A percentile compares a stretch with the other conserved stretches of the same genome.
phyloP scores from a whole-genome alignment of 768 basidiomycete genomes.

The Lactarius tabidus region DNA sequence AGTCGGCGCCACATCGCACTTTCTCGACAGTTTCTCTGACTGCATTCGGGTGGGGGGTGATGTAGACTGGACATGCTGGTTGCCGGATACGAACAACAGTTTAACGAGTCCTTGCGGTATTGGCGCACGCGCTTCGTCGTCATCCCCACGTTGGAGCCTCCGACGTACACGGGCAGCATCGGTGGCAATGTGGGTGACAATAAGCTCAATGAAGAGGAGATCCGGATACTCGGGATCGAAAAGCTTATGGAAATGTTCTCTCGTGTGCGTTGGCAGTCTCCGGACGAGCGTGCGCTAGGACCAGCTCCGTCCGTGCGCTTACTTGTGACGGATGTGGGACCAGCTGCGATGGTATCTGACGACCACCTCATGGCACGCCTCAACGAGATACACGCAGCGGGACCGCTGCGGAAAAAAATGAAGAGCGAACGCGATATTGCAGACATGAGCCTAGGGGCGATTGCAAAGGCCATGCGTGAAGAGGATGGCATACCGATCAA shows the following conservation, averaged over 20 bases:
- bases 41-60: background rate
- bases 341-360: slow-evolving; percentile 75
- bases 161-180: slow-evolving; percentile 38
- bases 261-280: slow-evolving; percentile 73
- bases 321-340: slow-evolving; percentile 80
- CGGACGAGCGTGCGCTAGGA: slow-evolving; percentile 47
- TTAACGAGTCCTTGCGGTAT: slow-evolving; percentile 80
- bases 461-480: slow-evolving; percentile 83
- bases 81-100: slow-evolving; percentile 74
- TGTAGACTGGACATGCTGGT: slow-evolving; percentile 79
- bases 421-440: slow-evolving; percentile 71
- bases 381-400: slow-evolving; percentile 72
- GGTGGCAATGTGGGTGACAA: slow-evolving; percentile 67
- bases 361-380: slow-evolving; percentile 73
- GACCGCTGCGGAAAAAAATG: slow-evolving; percentile 74
- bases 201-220: slow-evolving; percentile 79
- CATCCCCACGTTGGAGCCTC: slow-evolving; percentile 78
- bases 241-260: slow-evolving; percentile 87
- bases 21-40: slow-evolving; percentile 2
- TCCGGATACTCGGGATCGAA: slow-evolving; percentile 83
- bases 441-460: slow-evolving; percentile 55
- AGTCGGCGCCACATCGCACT: slow-evolving; percentile 22
- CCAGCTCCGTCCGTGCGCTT: slow-evolving; percentile 64
- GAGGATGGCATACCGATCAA: slow-evolving; percentile 83
- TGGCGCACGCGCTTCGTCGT: slow-evolving; percentile 95